Conservation (phyloP, 2,329 filamentous ascomycete species). For the Mycosphaerella arachidis region DNA sequence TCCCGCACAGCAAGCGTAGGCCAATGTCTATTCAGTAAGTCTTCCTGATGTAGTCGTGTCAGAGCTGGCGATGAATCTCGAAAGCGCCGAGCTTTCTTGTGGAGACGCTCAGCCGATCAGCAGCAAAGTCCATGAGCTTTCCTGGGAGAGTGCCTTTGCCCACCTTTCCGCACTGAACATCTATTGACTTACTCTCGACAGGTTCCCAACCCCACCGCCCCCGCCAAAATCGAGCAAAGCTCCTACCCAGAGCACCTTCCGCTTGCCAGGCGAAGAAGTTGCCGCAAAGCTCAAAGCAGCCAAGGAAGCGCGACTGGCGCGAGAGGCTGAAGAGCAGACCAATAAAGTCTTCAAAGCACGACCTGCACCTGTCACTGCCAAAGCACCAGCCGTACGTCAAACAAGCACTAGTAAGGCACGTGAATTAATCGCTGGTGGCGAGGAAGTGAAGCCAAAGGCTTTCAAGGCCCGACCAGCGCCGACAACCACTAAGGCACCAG, state of each 20-base stretch:
- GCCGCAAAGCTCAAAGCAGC: constrained; percentile 51
- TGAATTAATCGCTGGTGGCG: constrained; percentile 33
- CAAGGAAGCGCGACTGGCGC: constrained; percentile 45
- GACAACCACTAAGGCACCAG: constrained; percentile 22
- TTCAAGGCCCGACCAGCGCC: constrained; percentile 49
- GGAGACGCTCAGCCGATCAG: too few relatives aligned
- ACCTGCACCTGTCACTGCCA: constrained; percentile 35
- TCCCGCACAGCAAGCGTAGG: constrained; percentile 41
- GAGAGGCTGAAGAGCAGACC: constrained; percentile 37
- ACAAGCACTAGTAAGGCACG: constrained; percentile 45
- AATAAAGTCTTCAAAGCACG: constrained; percentile 46
- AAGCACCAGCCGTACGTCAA: constrained; percentile 37
- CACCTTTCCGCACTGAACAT: too few relatives aligned
- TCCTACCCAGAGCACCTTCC: constrained; percentile 48
- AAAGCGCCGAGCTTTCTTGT: too few relatives aligned
- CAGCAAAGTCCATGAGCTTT: too few relatives aligned
- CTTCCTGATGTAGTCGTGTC: too few relatives aligned
- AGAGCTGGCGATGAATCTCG: too few relatives aligned
- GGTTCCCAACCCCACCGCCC: constrained; percentile 44
- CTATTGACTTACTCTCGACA: too few relatives aligned
- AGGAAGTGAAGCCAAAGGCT: constrained; percentile 29
- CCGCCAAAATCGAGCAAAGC: constrained; percentile 48
- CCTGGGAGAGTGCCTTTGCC: too few relatives aligned
- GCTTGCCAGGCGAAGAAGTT: constrained; percentile 50
- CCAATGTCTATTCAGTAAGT: constrained; percentile 41